Base-by-base conservation (phyloP, 768 basidiomycete species). In the Serendipita sp. region DNA sequence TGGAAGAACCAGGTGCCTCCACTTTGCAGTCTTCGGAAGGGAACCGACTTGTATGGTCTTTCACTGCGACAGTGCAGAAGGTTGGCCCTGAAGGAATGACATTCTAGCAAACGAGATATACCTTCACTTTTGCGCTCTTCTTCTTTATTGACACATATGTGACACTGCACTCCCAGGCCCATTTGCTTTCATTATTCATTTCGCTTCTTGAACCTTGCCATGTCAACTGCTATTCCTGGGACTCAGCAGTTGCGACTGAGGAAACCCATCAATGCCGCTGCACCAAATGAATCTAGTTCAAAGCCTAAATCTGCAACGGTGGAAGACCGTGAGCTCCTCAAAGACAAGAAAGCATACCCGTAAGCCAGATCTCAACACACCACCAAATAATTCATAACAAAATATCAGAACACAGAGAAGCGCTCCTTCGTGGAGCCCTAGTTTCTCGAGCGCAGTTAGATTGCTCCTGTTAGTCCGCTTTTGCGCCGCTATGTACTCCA, bases 401-500 rank as follows among this genome's bases (percentile, higher is more conserved):
- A n/a, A 9, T n/a, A 3, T 24, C n/a, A 58, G 53, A 28, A 7
- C 53, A 22, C 20, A 7, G 30, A 73, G 86, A 38, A 81, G 84
- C 66, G 81, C 82, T 53, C 80, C 82, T 41, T 90, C 91, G 79
- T 91, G 90, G 85, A 81, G 80, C 58, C 95, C 96, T 51, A 81
- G 83, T 65, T 86, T 93, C 69, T 86, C 84, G 38, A 75, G 88
- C 3, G 96, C 93, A 3, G 76, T 97, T 64, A 83, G 94, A 53
- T 79, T 96, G 42, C 71, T 97, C 42, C 74, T 96, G 58, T 78
- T 98, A 16, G 69, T 96, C 17, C 82, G 96, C 20, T 79, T 93
- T 31, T 74, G 82, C 26, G 84, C 81, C 0, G 96, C 93, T 2
- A 97, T 99, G 93, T 98, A 98, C 70, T 82, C 88, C 13, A 91